A percentile compares a stretch with the other conserved stretches of the same genome.
phyloP scores from a whole-genome alignment of 2,329 filamentous ascomycete genomes.

The Clarireedia hainanense region DNA sequence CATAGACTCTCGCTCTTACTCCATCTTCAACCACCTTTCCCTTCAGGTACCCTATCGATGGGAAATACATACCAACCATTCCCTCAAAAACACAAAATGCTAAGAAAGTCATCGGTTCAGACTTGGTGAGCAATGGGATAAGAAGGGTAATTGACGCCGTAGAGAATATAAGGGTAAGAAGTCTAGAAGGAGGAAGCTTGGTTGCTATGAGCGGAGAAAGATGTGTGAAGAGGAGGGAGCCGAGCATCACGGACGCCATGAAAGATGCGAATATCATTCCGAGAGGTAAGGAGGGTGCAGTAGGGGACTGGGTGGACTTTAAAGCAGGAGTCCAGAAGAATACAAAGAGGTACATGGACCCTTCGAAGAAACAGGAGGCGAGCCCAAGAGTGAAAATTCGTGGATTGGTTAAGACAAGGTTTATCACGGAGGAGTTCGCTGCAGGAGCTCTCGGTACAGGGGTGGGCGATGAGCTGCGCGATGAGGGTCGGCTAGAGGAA shows the following conservation, averaged over 20 bases:
- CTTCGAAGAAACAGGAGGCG: conserved; percentile 51
- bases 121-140: conserved; percentile 35
- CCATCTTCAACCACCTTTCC: conserved; percentile 46
- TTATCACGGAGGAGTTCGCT: conserved; percentile 12
- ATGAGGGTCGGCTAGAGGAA: conserved; percentile 11
- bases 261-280: conserved; percentile 49
- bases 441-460: neutral
- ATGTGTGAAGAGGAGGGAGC: conserved; percentile 47
- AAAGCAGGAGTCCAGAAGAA: conserved; percentile 54
- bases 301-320: conserved; percentile 33
- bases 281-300: conserved; percentile 39
- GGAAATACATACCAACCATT: conserved; percentile 51
- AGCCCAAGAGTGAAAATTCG: conserved; percentile 44
- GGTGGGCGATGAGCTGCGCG: neutral
- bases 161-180: conserved; percentile 35
- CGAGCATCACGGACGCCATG: conserved; percentile 52
- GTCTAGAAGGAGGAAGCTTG: conserved; percentile 19
- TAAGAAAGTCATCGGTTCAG: conserved; percentile 42
- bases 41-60: conserved; percentile 47
- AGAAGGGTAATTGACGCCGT: conserved; percentile 33
- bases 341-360: conserved; percentile 54
- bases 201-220: conserved; percentile 15
- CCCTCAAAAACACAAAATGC: conserved; percentile 49
- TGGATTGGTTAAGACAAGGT: conserved; percentile 32
- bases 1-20: conserved; percentile 46